Conservation (phyloP, 192 early-diverging fungal genomes). For the Lunasporangiospora selenospora region DNA sequence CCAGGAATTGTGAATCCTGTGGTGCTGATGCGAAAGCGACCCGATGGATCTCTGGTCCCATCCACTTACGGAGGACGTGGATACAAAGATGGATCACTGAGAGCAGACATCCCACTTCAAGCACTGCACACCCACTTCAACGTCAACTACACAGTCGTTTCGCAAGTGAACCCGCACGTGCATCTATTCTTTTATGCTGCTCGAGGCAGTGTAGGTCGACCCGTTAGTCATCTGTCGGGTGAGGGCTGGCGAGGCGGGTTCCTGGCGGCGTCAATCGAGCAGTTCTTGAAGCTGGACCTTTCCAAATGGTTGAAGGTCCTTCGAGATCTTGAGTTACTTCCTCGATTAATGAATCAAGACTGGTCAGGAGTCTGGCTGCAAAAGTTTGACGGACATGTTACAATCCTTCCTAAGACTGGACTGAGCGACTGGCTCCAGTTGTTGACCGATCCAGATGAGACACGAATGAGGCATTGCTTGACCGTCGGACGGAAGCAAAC, state of each 20-base stretch:
- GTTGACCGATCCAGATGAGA: constrained; percentile 66
- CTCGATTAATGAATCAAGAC: constrained; percentile 77
- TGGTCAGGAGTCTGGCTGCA: constrained; percentile 88
- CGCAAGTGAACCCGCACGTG: constrained; percentile 91
- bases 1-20: constrained; percentile 87
- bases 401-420: constrained; percentile 72
- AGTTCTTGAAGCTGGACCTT: constrained; percentile 84
- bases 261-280: constrained; percentile 76
- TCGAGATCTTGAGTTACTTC: constrained; percentile 81
- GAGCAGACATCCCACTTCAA: constrained; percentile 80
- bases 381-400: constrained; percentile 90
- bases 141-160: constrained; percentile 86
- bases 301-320: constrained; percentile 86
- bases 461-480: constrained; percentile 64
- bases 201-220: constrained; percentile 77
- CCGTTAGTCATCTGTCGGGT: constrained; percentile 72
- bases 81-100: constrained; percentile 91
- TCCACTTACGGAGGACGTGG: constrained; percentile 73
- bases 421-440: constrained; percentile 69
- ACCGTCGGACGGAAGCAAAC: constrained; percentile 64
- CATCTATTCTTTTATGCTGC: constrained; percentile 87
- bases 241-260: constrained; percentile 94
- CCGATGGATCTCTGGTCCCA: constrained; percentile 67
- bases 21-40: constrained; percentile 81
- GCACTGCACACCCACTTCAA: constrained; percentile 80